Conservation (phyloP, 768 basidiomycete genomes). For the Amanita jacksonii region DNA sequence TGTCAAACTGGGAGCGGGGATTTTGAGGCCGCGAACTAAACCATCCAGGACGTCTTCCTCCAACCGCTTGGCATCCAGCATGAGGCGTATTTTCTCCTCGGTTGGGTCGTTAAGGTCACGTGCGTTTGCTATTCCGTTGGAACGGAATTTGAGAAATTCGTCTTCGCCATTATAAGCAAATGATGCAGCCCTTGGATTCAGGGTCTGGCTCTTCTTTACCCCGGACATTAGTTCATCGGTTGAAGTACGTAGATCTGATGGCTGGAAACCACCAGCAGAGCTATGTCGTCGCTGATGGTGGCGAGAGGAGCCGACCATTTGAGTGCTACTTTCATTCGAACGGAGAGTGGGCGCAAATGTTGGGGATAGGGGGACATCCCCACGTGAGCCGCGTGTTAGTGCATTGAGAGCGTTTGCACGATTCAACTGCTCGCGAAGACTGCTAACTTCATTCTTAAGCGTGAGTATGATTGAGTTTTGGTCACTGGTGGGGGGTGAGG, state of each 20-base stretch:
- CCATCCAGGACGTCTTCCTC: conserved; percentile 93
- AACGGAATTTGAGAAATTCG: conserved; percentile 53
- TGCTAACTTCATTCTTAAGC: conserved; percentile 88
- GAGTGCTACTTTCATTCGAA: conserved; percentile 37
- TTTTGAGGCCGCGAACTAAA: conserved; percentile 85
- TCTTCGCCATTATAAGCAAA: conserved; percentile 84
- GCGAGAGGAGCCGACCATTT: conserved; percentile 27
- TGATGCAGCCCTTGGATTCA: conserved; percentile 78
- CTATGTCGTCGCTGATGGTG: conserved; percentile 81
- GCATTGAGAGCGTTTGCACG: conserved; percentile 89
- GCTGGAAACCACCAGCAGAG: conserved; percentile 69
- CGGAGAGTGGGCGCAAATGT: conserved; percentile 80
- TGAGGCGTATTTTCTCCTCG: conserved; percentile 89
- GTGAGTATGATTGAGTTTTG: conserved; percentile 81
- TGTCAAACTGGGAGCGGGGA: conserved; percentile 80
- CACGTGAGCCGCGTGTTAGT: conserved; percentile 64
- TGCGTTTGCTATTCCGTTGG: conserved; percentile 61
- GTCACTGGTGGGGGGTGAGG: conserved; percentile 62
- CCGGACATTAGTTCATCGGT: conserved; percentile 71
- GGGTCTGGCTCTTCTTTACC: conserved; percentile 58
- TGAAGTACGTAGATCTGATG: conserved; percentile 59
- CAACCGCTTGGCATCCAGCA: conserved; percentile 82
- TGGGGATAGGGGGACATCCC: conserved; percentile 70
- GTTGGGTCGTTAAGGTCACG: conserved; percentile 78
- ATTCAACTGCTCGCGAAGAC: conserved; percentile 90